Evolutionary conservation across 2,329 filamentous ascomycete genomes (phyloP).

Genomic region (Lecanicillium sp.): DNA sequence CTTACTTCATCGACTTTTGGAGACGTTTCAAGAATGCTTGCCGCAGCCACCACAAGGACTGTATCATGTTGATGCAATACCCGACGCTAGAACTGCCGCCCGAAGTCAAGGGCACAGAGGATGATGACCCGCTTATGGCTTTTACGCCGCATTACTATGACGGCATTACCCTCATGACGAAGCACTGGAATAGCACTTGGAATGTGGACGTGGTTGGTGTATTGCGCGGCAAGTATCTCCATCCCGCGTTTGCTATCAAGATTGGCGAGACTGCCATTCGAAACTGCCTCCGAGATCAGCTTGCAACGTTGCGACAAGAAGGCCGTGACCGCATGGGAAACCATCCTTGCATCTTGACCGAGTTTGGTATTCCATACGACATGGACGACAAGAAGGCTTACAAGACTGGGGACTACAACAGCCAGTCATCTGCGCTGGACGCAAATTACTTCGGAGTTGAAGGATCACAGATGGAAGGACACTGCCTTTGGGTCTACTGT

Average conservation of each 20-base stretch:
- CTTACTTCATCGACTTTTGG: conserved; percentile 84
- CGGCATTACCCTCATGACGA: conserved; percentile 91
- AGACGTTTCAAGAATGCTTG: conserved; percentile 69
- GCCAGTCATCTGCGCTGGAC: conserved; percentile 86
- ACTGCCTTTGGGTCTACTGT: conserved; percentile 84
- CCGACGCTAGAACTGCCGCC: conserved; percentile 90
- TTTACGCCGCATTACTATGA: conserved; percentile 97
- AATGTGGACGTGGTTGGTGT: conserved; percentile 95
- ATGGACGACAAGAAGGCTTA: conserved; percentile 98
- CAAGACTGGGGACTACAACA: conserved; percentile 89
- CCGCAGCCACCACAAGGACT: conserved; percentile 65
- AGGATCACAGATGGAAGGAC: conserved; percentile 74
- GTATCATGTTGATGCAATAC: conserved; percentile 85
- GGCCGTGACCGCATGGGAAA: conserved; percentile 82
- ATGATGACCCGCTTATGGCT: conserved; percentile 84
- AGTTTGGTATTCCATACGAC: conserved; percentile 97
- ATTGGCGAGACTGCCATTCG: conserved; percentile 89
- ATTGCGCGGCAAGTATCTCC: conserved; percentile 78
- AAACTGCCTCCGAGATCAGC: conserved; percentile 85
- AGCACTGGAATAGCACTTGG: conserved; percentile 97
- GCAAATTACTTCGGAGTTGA: conserved; percentile 93
- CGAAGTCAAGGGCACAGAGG: conserved; percentile 72
- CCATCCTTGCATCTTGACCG: conserved; percentile 83
- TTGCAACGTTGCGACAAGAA: conserved; percentile 75
- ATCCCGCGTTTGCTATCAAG: conserved; percentile 85